Evolutionary conservation across 352 stramenopile species (phyloP).

Genomic region (Globisporangium mamillatum): DNA sequence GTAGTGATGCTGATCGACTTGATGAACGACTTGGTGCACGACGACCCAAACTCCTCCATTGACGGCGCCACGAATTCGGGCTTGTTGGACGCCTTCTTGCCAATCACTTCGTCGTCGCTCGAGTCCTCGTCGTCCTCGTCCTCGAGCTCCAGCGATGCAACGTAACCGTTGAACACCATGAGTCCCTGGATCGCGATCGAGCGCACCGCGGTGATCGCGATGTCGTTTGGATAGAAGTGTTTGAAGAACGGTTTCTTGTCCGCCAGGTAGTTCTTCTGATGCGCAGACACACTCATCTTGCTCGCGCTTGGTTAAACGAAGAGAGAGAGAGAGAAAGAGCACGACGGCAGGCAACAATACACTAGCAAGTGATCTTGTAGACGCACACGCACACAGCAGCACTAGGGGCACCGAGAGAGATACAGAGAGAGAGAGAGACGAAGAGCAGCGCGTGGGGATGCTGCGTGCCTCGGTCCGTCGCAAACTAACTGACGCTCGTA

Average conservation of each 20-base stretch:
- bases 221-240: constrained; percentile 71
- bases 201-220: constrained; percentile 63
- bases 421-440: neutral
- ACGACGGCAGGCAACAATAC: neutral
- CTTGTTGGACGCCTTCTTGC: constrained; percentile 32
- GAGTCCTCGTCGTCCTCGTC: constrained; percentile 51
- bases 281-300: constrained; percentile 56
- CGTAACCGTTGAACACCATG: constrained; percentile 75
- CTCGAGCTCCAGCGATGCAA: constrained; percentile 72
- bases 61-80: constrained; percentile 50
- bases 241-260: constrained; percentile 88
- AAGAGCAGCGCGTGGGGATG: neutral
- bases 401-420: neutral
- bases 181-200: constrained; percentile 64
- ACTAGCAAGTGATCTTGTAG: neutral
- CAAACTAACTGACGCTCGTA: neutral
- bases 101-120: constrained; percentile 37
- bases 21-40: constrained; percentile 58
- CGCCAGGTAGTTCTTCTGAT: constrained; percentile 69
- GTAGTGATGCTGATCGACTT: constrained; percentile 85
- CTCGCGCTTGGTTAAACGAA: neutral
- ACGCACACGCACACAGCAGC: neutral
- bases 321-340: neutral
- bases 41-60: constrained; percentile 50
- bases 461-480: neutral